phyloP scores from a whole-genome alignment of 495 filamentous ascomycete species.

The Physcia stellaris region DNA sequence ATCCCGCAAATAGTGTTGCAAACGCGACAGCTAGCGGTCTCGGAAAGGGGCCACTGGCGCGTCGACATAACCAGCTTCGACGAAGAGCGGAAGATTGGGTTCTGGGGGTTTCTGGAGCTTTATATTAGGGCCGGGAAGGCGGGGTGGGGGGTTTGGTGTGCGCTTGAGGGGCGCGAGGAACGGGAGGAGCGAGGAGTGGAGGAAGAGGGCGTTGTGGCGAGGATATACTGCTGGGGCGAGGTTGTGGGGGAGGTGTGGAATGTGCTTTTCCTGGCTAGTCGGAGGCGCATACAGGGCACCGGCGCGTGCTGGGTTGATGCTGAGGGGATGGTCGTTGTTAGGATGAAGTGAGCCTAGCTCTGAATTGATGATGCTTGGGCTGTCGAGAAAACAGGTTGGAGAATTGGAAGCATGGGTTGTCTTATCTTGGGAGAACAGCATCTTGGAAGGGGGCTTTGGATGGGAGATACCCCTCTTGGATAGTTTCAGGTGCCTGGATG shows the following conservation, averaged over 20 bases:
- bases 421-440: background rate
- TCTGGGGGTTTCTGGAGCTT: constrained; percentile 48
- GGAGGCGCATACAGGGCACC: constrained; percentile 36
- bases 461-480: too few species aligned
- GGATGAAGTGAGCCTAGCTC: constrained; percentile 18
- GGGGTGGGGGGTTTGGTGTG: constrained; percentile 55
- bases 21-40: constrained; percentile 32
- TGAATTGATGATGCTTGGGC: background rate
- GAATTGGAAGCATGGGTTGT: background rate
- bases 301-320: constrained; percentile 46
- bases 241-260: constrained; percentile 49
- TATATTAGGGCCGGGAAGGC: constrained; percentile 44
- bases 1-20: background rate
- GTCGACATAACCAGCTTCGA: constrained; percentile 34
- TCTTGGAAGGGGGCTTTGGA: too few species aligned
- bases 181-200: background rate
- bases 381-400: background rate
- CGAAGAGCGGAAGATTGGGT: constrained; percentile 23
- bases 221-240: constrained; percentile 55
- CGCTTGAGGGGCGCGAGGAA: constrained; percentile 14
- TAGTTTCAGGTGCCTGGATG: too few species aligned
- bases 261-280: constrained; percentile 49
- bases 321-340: constrained; percentile 33
- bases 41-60: constrained; percentile 60
- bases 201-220: constrained; percentile 18